Evolutionary conservation across 805 yeast genomes (phyloP).

Genomic region (Starmera amethionina): DNA sequence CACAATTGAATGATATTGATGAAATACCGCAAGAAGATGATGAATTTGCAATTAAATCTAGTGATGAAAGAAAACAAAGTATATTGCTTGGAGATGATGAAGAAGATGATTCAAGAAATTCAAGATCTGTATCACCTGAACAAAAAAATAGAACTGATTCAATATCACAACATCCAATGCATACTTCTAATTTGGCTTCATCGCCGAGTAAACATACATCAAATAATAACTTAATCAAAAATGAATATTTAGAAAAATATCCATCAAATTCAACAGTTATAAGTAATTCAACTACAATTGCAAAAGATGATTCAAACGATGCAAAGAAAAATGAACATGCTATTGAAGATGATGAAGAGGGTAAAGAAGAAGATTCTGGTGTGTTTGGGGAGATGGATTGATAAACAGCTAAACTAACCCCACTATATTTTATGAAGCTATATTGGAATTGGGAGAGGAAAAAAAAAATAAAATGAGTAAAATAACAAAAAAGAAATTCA

Average conservation of each 20-base stretch:
- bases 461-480: no score
- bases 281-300: slow-evolving; percentile 13
- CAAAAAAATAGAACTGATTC: slow-evolving; percentile 25
- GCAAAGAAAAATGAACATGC: slow-evolving; percentile 3
- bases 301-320: slow-evolving; percentile 23
- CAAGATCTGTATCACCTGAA: slow-evolving; percentile 1
- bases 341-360: slow-evolving; percentile 2
- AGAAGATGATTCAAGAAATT: not conserved
- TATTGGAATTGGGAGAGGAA: no score
- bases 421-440: no score
- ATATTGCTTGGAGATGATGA: not conserved
- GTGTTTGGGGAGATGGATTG: slow-evolving; percentile 30
- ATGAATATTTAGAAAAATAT: slow-evolving; percentile 2
- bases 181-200: slow-evolving; percentile 15
- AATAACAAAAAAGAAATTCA: no score
- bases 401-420: not conserved
- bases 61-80: not conserved
- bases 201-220: slow-evolving; percentile 1
- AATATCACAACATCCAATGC: slow-evolving; percentile 30
- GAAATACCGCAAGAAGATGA: not conserved
- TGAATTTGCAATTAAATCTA: not conserved
- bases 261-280: slow-evolving; percentile 5
- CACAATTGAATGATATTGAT: no score
- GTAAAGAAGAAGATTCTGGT: slow-evolving; percentile 19
- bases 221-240: not conserved